Evolutionary conservation across 2,329 filamentous ascomycete genomes (phyloP).

Genomic region (Calonectria pseudoreteaudii): DNA sequence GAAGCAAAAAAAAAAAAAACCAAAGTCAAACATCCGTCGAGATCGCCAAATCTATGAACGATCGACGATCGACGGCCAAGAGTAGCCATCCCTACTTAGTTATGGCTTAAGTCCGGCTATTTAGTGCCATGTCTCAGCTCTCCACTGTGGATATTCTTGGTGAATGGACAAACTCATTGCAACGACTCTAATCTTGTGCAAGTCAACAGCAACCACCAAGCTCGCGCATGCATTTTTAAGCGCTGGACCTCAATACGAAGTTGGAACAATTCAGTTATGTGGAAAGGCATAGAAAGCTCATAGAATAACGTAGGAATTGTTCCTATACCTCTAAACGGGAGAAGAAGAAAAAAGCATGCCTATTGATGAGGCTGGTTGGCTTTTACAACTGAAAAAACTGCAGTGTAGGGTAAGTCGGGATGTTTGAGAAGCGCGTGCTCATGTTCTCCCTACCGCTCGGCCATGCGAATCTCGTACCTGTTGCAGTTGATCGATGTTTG

Average conservation of each 20-base stretch:
- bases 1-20: too few relatives aligned
- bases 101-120: not conserved
- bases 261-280: not conserved
- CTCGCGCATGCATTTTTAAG: not conserved
- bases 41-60: slow-evolving; percentile 9
- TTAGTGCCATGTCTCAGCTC: not conserved
- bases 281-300: not conserved
- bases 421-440: not conserved
- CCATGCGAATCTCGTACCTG: not conserved
- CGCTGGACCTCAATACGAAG: not conserved
- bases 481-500: not conserved
- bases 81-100: not conserved
- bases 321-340: too few relatives aligned
- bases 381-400: not conserved
- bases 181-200: not conserved
- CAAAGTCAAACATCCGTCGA: not conserved
- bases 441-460: not conserved
- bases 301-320: not conserved
- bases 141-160: not conserved
- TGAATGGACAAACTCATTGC: too few relatives aligned
- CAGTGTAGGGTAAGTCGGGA: not conserved
- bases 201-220: not conserved
- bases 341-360: not conserved
- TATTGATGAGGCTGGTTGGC: not conserved
- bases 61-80: not conserved